A percentile compares a stretch with the other conserved stretches of the same genome.
Conservation (phyloP, 495 filamentous ascomycete species). For the Neurospora sp. region DNA sequence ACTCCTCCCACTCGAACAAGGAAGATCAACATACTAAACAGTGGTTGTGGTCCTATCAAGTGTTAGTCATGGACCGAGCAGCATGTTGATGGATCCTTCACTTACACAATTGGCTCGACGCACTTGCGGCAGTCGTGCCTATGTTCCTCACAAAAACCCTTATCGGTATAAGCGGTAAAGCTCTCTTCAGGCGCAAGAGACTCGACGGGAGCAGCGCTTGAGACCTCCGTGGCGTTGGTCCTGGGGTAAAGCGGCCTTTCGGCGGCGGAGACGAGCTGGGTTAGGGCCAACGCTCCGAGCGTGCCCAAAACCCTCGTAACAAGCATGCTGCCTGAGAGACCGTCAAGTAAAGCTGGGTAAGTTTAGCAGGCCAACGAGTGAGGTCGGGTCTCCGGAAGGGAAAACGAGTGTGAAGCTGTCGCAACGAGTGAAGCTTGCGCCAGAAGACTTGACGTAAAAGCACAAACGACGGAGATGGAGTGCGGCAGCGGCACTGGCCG, state of each 20-base stretch:
- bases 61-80: not conserved
- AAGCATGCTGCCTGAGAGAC: conserved; percentile 14
- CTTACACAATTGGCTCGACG: not conserved
- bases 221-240: conserved; percentile 2
- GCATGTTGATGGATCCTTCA: not conserved
- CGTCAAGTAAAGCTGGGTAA: conserved; percentile 4
- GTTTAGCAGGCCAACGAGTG: conserved; percentile 8
- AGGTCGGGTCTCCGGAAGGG: not conserved
- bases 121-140: not conserved
- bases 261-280: conserved; percentile 7
- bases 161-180: not conserved
- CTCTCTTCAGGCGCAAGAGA: not conserved
- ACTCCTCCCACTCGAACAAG: not conserved
- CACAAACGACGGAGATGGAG: not conserved
- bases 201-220: not conserved
- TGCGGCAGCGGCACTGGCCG: conserved; percentile 12
- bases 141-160: not conserved
- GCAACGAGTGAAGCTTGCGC: conserved; percentile 15
- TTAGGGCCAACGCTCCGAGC: conserved; percentile 18
- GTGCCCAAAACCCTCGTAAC: conserved; percentile 16
- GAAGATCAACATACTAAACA: not conserved
- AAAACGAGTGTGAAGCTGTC: conserved; percentile 12
- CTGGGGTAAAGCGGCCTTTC: conserved; percentile 6
- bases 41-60: not conserved
- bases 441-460: conserved; percentile 6